Evolutionary conservation across 352 stramenopile genomes (phyloP).

Genomic region (Pythium apleroticum): DNA sequence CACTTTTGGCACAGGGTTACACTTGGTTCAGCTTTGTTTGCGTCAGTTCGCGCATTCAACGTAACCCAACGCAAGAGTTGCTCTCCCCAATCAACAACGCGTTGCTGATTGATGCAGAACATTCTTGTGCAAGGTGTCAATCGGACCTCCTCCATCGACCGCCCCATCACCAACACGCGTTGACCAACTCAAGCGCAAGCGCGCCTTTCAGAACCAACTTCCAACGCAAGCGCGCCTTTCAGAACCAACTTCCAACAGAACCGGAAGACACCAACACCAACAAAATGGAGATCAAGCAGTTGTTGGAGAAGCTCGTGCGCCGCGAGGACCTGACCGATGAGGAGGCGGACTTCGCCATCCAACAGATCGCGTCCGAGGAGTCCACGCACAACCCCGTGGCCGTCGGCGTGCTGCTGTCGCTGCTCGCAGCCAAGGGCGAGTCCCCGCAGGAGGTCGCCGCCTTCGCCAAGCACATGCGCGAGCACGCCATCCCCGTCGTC

Average conservation of each 20-base stretch:
- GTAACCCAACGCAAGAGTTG: constrained; percentile 14
- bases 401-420: constrained; percentile 92
- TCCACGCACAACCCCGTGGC: constrained; percentile 56
- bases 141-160: not conserved
- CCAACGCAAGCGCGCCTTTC: not conserved
- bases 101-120: constrained; percentile 10
- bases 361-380: constrained; percentile 70
- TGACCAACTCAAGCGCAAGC: not conserved
- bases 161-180: constrained; percentile 1
- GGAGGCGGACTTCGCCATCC: constrained; percentile 69
- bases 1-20: constrained; percentile 2
- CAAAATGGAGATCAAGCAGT: constrained; percentile 67
- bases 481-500: constrained; percentile 85
- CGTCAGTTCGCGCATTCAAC: constrained; percentile 26
- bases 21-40: constrained; percentile 17
- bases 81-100: not conserved
- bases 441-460: constrained; percentile 93
- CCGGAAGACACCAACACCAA: constrained; percentile 8
- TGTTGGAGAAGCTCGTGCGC: constrained; percentile 71
- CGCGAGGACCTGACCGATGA: constrained; percentile 71
- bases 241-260: constrained; percentile 8
- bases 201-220: constrained; percentile 8
- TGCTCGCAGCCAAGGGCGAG: constrained; percentile 95
- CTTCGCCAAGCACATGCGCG: constrained; percentile 96
- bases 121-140: constrained; percentile 23